Percentiles rank a stretch among this genome's conserved stretches.
Conservation (phyloP, 2,329 filamentous ascomycete genomes). For the Drechslerella coelobrocha region DNA sequence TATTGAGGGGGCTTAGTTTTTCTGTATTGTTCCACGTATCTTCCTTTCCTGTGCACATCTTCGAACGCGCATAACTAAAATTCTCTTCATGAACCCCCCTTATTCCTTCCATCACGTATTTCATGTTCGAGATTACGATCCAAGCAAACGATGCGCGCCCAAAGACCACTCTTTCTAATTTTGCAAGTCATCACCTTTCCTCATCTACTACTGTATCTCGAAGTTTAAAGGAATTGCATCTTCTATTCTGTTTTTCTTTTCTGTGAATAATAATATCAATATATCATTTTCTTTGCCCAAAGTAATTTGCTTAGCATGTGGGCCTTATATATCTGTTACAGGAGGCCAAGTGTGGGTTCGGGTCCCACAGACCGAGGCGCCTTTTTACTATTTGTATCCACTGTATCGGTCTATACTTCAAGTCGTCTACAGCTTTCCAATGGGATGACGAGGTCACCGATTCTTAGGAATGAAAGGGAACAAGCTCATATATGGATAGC, state of each 20-base stretch:
- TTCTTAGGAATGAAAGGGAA: no score
- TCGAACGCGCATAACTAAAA: no score
- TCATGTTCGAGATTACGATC: conserved; percentile 14
- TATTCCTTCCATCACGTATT: conserved; percentile 7
- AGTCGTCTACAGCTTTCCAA: no score
- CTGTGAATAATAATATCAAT: conserved; percentile 28
- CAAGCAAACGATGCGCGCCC: not conserved
- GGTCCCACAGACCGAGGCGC: no score
- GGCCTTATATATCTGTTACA: no score
- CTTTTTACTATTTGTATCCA: no score
- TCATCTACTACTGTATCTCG: conserved; percentile 13
- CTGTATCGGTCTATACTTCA: no score
- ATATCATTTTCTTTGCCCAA: conserved; percentile 4
- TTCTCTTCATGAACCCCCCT: not conserved
- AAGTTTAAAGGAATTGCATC: conserved; percentile 27
- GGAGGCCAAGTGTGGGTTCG: no score
- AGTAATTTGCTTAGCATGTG: not conserved
- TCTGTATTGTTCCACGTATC: not conserved
- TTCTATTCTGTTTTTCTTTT: conserved; percentile 17
- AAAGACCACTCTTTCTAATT: not conserved
- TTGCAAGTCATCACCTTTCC: not conserved
- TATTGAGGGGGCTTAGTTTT: not conserved
- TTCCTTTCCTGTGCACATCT: not conserved
- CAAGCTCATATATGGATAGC: no score
- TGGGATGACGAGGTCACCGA: no score